Percentiles rank a stretch among this genome's conserved stretches.
Conservation (phyloP, 208 protist genomes). For the Wallacemonas sp. region DNA sequence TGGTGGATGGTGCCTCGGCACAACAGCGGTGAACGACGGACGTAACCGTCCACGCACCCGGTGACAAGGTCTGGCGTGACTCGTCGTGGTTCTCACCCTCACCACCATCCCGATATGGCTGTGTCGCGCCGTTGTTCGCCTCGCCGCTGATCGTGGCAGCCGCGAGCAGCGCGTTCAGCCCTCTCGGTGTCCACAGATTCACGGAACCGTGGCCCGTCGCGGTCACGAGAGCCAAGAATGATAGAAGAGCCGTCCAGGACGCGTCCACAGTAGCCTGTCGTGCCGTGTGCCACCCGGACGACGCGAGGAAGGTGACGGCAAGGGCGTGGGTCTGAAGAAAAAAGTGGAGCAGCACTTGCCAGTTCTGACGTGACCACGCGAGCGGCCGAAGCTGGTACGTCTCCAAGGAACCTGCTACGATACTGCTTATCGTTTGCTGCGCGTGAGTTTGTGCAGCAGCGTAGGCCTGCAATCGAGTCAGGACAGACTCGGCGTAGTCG, state of each 20-base stretch:
- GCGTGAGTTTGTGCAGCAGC: background rate
- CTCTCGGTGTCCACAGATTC: slow-evolving; percentile 12
- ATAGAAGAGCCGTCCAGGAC: slow-evolving; percentile 34
- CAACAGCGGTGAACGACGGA: background rate
- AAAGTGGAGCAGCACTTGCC: slow-evolving; percentile 35
- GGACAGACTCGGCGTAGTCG: slow-evolving; percentile 28
- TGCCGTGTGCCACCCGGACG: slow-evolving; percentile 30
- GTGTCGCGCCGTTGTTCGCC: too few species aligned
- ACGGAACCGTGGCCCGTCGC: background rate
- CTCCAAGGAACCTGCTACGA: too few species aligned
- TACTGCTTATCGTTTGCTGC: too few species aligned
- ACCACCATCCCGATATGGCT: background rate
- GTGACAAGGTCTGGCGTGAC: background rate
- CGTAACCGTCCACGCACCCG: background rate
- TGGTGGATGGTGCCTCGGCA: background rate
- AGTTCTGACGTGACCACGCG: slow-evolving; percentile 12
- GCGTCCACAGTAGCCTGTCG: slow-evolving; percentile 28
- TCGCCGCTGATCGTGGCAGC: background rate
- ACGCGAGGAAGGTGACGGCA: slow-evolving; percentile 25
- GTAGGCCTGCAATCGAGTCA: slow-evolving; percentile 10
- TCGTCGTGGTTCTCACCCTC: background rate
- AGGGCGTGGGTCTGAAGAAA: slow-evolving; percentile 25
- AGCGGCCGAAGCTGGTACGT: too few species aligned
- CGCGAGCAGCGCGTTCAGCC: background rate
- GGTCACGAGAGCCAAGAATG: slow-evolving; percentile 19